Percentiles rank a stretch among this genome's conserved stretches.
Conservation (phyloP, 1,139 yeast species). For the Candida sanyaensis region DNA sequence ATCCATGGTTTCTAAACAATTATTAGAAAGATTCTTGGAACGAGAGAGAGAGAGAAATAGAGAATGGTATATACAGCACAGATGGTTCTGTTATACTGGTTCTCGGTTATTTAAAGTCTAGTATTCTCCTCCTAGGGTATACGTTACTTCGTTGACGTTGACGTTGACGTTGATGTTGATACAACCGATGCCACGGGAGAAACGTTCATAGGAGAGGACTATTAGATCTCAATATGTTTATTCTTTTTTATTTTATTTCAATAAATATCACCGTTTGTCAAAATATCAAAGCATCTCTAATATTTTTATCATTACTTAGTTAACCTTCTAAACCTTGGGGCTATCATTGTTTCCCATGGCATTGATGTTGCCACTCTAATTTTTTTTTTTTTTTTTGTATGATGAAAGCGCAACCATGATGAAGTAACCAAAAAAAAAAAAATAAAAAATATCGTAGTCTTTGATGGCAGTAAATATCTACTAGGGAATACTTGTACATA, state of each 20-base stretch:
- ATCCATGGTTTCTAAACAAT: conserved; percentile 84
- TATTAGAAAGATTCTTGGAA: neutral
- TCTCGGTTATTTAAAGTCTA: neutral
- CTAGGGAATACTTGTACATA: too few relatives aligned
- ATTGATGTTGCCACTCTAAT: neutral
- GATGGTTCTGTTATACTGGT: neutral
- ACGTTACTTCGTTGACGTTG: neutral
- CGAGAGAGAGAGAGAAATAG: neutral
- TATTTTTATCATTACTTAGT: too few relatives aligned
- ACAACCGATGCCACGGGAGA: too few relatives aligned
- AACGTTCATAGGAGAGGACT: neutral
- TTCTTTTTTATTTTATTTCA: neutral
- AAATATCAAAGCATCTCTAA: too few relatives aligned
- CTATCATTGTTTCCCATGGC: neutral
- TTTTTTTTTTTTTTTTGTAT: neutral
- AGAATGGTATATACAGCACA: neutral
- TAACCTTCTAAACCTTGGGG: too few relatives aligned
- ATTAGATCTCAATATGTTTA: neutral
- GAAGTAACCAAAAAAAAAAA: conserved; percentile 3
- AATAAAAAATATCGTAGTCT: too few relatives aligned
- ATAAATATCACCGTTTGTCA: too few relatives aligned
- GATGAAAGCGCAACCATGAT: neutral
- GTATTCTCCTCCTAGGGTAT: neutral
- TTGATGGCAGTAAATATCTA: neutral
- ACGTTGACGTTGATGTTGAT: neutral